These are phyloP conservation scores for Dothistroma septosporum DNA, from an alignment of 2,329 filamentous ascomycete genomes.

Conservation along the genomic window DNA sequence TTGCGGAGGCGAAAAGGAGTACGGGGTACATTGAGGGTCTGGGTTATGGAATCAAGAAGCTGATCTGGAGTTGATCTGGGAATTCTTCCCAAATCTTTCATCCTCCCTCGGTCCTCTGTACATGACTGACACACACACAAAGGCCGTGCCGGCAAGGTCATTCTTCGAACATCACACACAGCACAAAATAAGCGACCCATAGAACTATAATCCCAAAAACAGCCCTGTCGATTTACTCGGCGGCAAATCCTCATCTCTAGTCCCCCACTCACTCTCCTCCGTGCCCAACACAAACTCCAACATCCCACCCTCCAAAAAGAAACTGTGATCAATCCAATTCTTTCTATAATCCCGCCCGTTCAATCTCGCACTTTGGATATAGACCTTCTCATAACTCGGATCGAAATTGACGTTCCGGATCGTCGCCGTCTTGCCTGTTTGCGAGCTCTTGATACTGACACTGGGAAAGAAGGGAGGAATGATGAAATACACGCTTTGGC, in stretches of 20 bases:
- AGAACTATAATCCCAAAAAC: constrained; percentile 10
- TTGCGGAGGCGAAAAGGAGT: constrained; percentile 79
- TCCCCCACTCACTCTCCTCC: constrained; percentile 46
- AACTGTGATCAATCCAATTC: constrained; percentile 62
- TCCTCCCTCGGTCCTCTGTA: too few relatives aligned
- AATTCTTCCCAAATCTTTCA: too few relatives aligned
- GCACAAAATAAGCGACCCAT: too few relatives aligned
- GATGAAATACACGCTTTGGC: constrained; percentile 53
- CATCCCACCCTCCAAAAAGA: constrained; percentile 61
- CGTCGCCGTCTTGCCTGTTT: constrained; percentile 49
- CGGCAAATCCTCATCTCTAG: constrained; percentile 44
- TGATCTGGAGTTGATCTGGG: constrained; percentile 63
- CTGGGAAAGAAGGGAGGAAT: constrained; percentile 58
- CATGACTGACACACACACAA: too few relatives aligned
- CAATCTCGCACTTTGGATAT: constrained; percentile 63
- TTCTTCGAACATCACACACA: too few relatives aligned
- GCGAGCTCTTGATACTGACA: constrained; percentile 55
- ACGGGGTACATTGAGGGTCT: constrained; percentile 83
- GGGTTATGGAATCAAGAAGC: constrained; percentile 85
- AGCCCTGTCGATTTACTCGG: constrained; percentile 39
- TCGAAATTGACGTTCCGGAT: constrained; percentile 46
- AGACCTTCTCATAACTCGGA: constrained; percentile 42
- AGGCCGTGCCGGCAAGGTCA: too few relatives aligned
- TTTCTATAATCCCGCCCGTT: constrained; percentile 61
- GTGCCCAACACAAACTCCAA: constrained; percentile 62